Base-by-base conservation (phyloP, 2,329 filamentous ascomycete genomes). In the Paraphoma chrysanthemicola region DNA sequence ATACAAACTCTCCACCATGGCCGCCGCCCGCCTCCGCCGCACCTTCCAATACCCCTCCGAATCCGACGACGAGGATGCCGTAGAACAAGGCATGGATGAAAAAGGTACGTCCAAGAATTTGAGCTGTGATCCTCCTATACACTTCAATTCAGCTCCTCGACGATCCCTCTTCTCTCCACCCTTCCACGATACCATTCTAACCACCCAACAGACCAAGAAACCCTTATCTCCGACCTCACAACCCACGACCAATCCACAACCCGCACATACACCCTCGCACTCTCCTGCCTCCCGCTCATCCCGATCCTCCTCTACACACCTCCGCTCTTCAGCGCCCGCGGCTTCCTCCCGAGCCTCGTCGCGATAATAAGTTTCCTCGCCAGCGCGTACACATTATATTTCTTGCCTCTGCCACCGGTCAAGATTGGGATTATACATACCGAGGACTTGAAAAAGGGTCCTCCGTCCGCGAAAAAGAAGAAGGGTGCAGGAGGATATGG, bases 11-110 rank as follows among this genome's bases (percentile, higher is more conserved):
- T 17, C 6, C 29, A 45, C 17, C 48, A 83, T 84, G 82, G 79
- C 81, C 53, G 77, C 84, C 41, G 80, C 90, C 50, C 88, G 90
- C 60, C 80, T 95, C 44, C 88, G 93, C 69, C 89, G 85, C 68
- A 89, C 90, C 8, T 95, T 96, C 78, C 86, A 85, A 58, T 95
- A 94, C 78, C 90, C 90, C 4, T 82, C 83, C 46, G 80, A 83
- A 59, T 79, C 80, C 44, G 81, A 84, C 36, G 81, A 84, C 72
- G 76, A 82, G 30, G 83, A 85, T 11, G 81, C 83, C 68, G 74
- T 82, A 16, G 84, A 85, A 33, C 84, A 88, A 63, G 85, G 87
- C 53, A 81, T 95, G 57, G 92, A 95, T 73, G 90, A 93, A 77
- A 85, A 93, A 83, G 89, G 89, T 89, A 73, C 50, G 62, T 42